These are phyloP conservation scores for Trametes punicea DNA, from an alignment of 768 basidiomycete genomes.

Conservation along the genomic window DNA sequence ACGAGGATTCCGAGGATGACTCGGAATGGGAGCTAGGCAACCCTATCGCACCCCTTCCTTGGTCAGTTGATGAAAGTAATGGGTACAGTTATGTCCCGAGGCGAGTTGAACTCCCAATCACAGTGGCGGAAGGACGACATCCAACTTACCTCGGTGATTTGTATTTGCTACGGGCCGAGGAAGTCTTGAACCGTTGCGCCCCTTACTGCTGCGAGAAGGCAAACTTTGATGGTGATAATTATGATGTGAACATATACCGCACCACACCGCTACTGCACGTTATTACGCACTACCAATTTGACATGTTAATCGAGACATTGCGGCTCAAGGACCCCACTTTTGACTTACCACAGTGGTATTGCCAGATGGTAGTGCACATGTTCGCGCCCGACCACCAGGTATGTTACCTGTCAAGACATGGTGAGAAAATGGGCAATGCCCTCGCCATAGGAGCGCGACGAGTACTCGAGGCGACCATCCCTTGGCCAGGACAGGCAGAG, in stretches of 20 bases:
- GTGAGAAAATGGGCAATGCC: neutral
- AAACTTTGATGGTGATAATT: neutral
- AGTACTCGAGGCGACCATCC: neutral
- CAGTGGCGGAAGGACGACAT: neutral
- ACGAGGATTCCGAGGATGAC: no score
- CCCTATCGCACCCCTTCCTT: no score
- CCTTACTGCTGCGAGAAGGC: conserved; percentile 4
- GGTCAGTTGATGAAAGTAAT: no score
- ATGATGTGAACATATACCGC: neutral
- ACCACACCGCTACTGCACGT: neutral
- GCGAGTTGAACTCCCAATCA: neutral
- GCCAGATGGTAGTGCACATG: neutral
- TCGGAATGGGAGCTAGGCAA: no score
- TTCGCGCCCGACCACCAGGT: neutral
- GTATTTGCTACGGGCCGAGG: neutral
- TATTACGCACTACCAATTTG: conserved; percentile 6
- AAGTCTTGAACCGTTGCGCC: neutral
- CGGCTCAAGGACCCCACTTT: neutral
- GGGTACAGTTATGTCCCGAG: no score
- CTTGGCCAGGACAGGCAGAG: neutral
- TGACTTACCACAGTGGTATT: conserved; percentile 4
- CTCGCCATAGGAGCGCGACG: neutral
- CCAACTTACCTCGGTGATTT: neutral
- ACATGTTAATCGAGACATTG: neutral
- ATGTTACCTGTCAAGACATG: neutral